Base-by-base conservation (phyloP, 352 stramenopile species). In the Phytophthora pistaciae region DNA sequence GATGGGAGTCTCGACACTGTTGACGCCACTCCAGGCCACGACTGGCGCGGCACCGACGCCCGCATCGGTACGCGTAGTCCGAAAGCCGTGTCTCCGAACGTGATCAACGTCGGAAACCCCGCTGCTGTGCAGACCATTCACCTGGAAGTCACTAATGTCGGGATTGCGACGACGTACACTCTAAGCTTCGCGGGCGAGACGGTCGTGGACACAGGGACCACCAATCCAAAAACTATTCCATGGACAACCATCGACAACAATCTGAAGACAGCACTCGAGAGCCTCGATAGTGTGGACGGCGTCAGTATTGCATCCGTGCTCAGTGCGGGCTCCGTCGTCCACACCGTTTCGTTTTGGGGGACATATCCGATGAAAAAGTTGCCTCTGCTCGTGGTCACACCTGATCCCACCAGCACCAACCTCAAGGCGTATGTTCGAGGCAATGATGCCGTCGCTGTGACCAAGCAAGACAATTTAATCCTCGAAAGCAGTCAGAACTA, bases 321-420 rank as follows among this genome's bases (percentile, higher is more conserved):
- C 1, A 68, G 75, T 2, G 72, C 71, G 23, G 78, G 89, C 7
- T 91, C 85, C 7, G 92, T 89, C 38, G 71, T 97, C 6, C 93
- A 96, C 68, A 92, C 84, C 0, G 79, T 97, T 61, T 89, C 71
- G 20, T 97, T 98, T 49, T 97, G 90, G 91, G 91, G 91, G 3
- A 82, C 77, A 16, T 94, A 94, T 42, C 76, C 85, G 11, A 83
- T 80, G 46, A 73, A 72, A 14, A 91, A 75, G 9, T 56, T 92
- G 0, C 85, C 85, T 5, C 68, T 88, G 2, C 70, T 93, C 8
- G 58, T 69, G 0, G 75, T 72, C 1, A 75, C 56, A 5, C 72
- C 79, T 1, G 70, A 68, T 3, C 25, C n/a, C 18, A n/a, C 20
- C n/a, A 59, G 44, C 4, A 36, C 29, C 29, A 85, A 85, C 25